phyloP scores from a whole-genome alignment of 768 basidiomycete genomes.

The Podaxis mareebaensis region DNA sequence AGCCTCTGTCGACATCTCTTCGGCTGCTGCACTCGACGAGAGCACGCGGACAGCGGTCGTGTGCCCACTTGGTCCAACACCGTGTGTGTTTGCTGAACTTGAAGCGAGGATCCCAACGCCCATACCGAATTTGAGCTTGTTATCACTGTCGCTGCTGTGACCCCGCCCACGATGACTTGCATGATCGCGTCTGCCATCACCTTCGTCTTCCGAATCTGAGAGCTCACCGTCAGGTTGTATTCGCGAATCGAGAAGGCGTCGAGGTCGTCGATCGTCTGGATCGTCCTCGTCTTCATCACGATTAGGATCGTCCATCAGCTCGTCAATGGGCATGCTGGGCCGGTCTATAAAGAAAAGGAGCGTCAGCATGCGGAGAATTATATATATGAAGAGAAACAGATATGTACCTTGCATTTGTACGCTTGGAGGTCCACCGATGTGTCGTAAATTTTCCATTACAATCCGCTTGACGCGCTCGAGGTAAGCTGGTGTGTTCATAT shows the following conservation, averaged over 20 bases:
- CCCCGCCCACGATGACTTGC: constrained; percentile 57
- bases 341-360: constrained; percentile 54
- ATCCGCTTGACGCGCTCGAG: constrained; percentile 91
- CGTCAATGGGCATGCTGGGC: constrained; percentile 83
- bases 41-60: constrained; percentile 52
- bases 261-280: constrained; percentile 74
- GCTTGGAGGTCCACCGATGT: constrained; percentile 86
- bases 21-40: constrained; percentile 21
- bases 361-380: constrained; percentile 4
- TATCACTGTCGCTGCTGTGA: constrained; percentile 45
- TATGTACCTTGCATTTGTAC: constrained; percentile 84
- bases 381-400: neutral
- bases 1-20: constrained; percentile 13
- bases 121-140: constrained; percentile 60
- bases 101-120: constrained; percentile 73
- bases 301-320: constrained; percentile 75
- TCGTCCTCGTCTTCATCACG: constrained; percentile 83
- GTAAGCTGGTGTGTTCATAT: constrained; percentile 91
- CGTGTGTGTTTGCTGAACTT: constrained; percentile 59
- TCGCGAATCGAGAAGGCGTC: constrained; percentile 75
- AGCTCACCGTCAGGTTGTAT: constrained; percentile 86
- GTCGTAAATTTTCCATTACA: constrained; percentile 87
- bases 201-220: constrained; percentile 98
- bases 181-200: constrained; percentile 77
- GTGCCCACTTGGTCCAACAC: constrained; percentile 76